These are phyloP conservation scores for Kazachstania kunashirensis DNA, from an alignment of 805 yeast genomes.

Conservation along the genomic window DNA sequence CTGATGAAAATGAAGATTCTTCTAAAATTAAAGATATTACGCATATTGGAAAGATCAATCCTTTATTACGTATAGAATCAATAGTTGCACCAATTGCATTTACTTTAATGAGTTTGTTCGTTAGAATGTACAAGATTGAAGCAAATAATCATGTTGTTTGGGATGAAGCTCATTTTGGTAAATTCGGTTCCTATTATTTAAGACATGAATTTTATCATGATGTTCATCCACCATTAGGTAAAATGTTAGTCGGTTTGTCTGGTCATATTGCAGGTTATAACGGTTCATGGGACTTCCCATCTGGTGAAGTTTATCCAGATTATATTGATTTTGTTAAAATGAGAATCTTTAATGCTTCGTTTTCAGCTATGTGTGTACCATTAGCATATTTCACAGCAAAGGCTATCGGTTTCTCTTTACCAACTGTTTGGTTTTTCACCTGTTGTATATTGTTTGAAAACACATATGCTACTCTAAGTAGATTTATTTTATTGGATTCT, in stretches of 20 bases:
- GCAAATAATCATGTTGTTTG: slow-evolving; percentile 56
- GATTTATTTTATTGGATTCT: slow-evolving; percentile 67
- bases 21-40: neutral
- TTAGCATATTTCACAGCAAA: slow-evolving; percentile 62
- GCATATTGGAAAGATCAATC: neutral
- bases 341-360: slow-evolving; percentile 64
- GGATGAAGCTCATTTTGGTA: slow-evolving; percentile 90
- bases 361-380: slow-evolving; percentile 59
- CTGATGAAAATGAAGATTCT: slow-evolving; percentile 2
- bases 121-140: slow-evolving; percentile 53
- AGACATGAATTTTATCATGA: slow-evolving; percentile 76
- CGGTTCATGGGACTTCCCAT: slow-evolving; percentile 63
- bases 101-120: slow-evolving; percentile 39
- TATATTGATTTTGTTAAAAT: slow-evolving; percentile 50
- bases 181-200: slow-evolving; percentile 72
- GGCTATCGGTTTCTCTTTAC: slow-evolving; percentile 41
- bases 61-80: slow-evolving; percentile 23
- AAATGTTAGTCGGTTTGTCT: slow-evolving; percentile 67
- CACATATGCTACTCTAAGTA: slow-evolving; percentile 59
- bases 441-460: slow-evolving; percentile 58
- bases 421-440: slow-evolving; percentile 51
- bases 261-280: slow-evolving; percentile 79
- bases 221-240: slow-evolving; percentile 83
- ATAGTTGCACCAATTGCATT: slow-evolving; percentile 36
- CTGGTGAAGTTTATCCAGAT: slow-evolving; percentile 57